Conservation (phyloP, 225 moss, liverwort and hornwort genomes). For the Sphagnum contortum region DNA sequence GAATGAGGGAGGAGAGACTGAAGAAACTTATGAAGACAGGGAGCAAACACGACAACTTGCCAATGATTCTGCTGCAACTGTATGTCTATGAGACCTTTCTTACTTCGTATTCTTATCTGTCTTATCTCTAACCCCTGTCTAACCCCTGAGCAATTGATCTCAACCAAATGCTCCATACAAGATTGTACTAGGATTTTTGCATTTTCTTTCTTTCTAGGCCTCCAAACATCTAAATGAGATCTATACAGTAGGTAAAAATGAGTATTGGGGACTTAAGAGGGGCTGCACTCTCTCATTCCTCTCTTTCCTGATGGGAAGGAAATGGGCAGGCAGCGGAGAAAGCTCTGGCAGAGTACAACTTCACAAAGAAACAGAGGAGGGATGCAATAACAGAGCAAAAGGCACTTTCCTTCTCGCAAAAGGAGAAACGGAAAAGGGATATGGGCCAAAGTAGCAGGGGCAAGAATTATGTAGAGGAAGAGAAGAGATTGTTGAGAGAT, state of each 20-base stretch:
- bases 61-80: slow-evolving; percentile 40
- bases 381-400: neutral
- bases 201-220: neutral
- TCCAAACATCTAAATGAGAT: neutral
- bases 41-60: slow-evolving; percentile 55
- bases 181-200: slow-evolving; percentile 41
- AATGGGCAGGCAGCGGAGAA: neutral
- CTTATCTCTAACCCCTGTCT: no score
- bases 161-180: slow-evolving; percentile 79
- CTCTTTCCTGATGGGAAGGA: no score
- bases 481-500: no score
- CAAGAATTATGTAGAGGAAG: no score
- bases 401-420: no score
- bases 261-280: neutral
- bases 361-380: neutral
- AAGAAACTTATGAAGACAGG: slow-evolving; percentile 51
- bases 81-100: slow-evolving; percentile 71
- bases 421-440: no score
- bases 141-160: no score
- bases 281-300: neutral
- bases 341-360: neutral
- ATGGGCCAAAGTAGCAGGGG: no score
- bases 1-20: slow-evolving; percentile 15
- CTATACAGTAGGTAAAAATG: neutral
- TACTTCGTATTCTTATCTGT: slow-evolving; percentile 7